These are phyloP conservation scores for Mortierella sp. DNA, from an alignment of 371 early-diverging fungal species.

Conservation along the genomic window DNA sequence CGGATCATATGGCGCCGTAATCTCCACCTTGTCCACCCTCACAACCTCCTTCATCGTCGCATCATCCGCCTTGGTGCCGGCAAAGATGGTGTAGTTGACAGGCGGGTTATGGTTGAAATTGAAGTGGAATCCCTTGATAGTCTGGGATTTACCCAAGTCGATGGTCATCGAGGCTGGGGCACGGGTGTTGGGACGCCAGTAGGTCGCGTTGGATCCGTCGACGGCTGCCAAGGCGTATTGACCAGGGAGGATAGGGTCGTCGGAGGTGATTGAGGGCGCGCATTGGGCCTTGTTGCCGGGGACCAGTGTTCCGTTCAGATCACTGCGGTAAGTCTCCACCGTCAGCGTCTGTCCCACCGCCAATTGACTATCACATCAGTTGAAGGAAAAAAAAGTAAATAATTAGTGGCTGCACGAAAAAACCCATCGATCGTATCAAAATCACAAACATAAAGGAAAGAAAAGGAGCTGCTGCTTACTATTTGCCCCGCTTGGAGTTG, in stretches of 20 bases:
- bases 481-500: conserved; percentile 42
- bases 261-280: conserved; percentile 10
- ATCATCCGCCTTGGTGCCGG: conserved; percentile 27
- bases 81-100: conserved; percentile 21
- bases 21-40: conserved; percentile 38
- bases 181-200: conserved; percentile 42
- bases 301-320: conserved; percentile 42
- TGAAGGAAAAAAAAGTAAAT: neutral
- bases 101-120: conserved; percentile 52
- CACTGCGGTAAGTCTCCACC: conserved; percentile 38
- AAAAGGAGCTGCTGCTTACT: conserved; percentile 26
- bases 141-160: conserved; percentile 38
- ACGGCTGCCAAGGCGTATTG: conserved; percentile 48
- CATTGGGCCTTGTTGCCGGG: conserved; percentile 52
- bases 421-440: neutral
- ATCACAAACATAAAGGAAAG: neutral
- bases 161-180: conserved; percentile 29
- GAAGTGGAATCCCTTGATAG: conserved; percentile 41
- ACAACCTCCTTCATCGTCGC: conserved; percentile 34
- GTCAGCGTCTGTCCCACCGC: conserved; percentile 36
- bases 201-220: conserved; percentile 50
- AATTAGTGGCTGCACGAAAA: neutral
- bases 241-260: conserved; percentile 26
- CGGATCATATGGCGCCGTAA: conserved; percentile 49
- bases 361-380: conserved; percentile 21